A percentile compares a stretch with the other conserved stretches of the same genome.
phyloP scores from a whole-genome alignment of 2,329 filamentous ascomycete species.

The Xylaria sp. region DNA sequence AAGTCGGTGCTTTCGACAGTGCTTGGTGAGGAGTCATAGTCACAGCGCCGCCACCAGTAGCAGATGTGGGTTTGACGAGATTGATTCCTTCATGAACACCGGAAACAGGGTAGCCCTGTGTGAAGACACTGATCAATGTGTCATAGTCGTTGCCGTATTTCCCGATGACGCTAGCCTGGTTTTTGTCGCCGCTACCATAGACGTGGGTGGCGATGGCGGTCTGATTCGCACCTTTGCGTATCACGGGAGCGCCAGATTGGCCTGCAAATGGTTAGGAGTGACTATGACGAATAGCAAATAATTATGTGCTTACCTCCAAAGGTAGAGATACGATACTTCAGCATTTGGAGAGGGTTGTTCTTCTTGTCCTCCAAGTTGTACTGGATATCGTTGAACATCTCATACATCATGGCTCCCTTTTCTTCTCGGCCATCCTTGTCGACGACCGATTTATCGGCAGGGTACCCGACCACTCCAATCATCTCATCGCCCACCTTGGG shows the following conservation, averaged over 20 bases:
- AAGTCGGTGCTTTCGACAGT: neutral
- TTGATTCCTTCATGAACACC: neutral
- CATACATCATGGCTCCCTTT: slow-evolving; percentile 6
- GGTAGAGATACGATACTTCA: slow-evolving; percentile 10
- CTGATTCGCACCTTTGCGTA: neutral
- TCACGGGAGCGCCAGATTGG: slow-evolving; percentile 9
- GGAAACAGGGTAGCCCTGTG: neutral
- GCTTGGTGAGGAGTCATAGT: neutral
- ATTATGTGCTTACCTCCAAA: slow-evolving; percentile 3
- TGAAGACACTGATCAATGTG: neutral
- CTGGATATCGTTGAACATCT: slow-evolving; percentile 11
- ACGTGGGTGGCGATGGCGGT: slow-evolving; percentile 4
- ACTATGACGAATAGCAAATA: neutral
- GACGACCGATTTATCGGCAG: neutral
- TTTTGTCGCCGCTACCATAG: slow-evolving; percentile 4
- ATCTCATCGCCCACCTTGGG: slow-evolving; percentile 7
- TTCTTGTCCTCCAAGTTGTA: slow-evolving; percentile 7
- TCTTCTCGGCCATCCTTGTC: slow-evolving; percentile 7
- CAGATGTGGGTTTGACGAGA: neutral
- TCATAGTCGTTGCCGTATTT: slow-evolving; percentile 7
- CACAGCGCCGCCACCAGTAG: neutral
- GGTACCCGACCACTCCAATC: slow-evolving; percentile 5
- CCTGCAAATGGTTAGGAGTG: neutral
- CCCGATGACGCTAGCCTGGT: slow-evolving; percentile 4
- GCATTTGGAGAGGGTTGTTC: slow-evolving; percentile 7